Evolutionary conservation across 805 yeast species (phyloP).

Genomic region (Metschnikowia similis): DNA sequence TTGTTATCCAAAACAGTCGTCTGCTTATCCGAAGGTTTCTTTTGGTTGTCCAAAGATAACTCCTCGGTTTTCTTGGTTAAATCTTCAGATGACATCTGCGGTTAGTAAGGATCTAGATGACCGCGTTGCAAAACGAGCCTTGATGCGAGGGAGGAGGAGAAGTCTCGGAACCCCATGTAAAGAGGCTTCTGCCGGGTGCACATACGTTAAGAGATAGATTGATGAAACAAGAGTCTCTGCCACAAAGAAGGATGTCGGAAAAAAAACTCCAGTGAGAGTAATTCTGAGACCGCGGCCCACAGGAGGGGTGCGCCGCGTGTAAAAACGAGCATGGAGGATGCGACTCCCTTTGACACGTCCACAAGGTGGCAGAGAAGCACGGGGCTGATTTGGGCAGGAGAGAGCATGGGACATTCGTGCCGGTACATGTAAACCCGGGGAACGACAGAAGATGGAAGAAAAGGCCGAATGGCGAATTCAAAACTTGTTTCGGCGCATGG

Average conservation of each 20-base stretch:
- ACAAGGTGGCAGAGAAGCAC: no score
- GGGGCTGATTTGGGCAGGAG: no score
- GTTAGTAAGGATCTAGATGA: conserved; percentile 10
- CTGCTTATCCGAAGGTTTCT: conserved; percentile 42
- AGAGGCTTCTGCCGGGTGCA: not conserved
- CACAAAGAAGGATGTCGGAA: conserved; percentile 20
- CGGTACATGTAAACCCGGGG: no score
- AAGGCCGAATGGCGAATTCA: no score
- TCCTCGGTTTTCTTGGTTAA: conserved; percentile 42
- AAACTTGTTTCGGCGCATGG: no score
- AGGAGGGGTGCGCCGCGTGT: conserved; percentile 8
- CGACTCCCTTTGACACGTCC: not conserved
- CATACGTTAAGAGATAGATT: conserved; percentile 12
- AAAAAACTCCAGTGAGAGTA: conserved; percentile 22
- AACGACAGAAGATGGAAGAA: no score
- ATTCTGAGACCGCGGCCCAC: conserved; percentile 12
- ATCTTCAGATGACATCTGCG: conserved; percentile 39
- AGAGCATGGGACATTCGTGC: no score
- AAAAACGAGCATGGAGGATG: conserved; percentile 10
- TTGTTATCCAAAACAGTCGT: conserved; percentile 55
- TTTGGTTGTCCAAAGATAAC: conserved; percentile 34
- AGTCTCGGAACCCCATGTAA: no score
- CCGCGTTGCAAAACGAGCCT: no score
- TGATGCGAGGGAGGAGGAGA: no score
- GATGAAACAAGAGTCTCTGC: conserved; percentile 4